Evolutionary conservation across 495 filamentous ascomycete species (phyloP).

Genomic region (Aspergillus egyptiacus): DNA sequence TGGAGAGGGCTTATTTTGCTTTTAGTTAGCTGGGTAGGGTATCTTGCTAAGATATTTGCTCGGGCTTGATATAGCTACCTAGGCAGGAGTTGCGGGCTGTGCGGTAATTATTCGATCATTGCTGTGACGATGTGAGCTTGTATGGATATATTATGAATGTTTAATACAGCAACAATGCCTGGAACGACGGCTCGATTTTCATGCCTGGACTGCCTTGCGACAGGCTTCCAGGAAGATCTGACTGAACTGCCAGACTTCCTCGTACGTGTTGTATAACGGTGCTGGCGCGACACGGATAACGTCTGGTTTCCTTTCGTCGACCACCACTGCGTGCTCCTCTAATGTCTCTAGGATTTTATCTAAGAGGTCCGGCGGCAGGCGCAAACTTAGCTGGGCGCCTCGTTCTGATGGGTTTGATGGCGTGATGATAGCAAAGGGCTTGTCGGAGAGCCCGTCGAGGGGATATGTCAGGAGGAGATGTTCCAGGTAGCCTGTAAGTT

Average conservation of each 20-base stretch:
- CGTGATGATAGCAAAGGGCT: conserved; percentile 73
- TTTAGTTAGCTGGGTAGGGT: no score
- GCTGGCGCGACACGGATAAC: conserved; percentile 90
- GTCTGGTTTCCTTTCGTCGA: conserved; percentile 85
- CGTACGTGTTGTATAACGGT: conserved; percentile 81
- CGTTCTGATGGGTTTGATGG: conserved; percentile 64
- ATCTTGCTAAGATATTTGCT: no score
- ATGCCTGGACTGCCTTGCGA: conserved; percentile 25
- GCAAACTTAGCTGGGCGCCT: conserved; percentile 82
- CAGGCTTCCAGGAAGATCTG: conserved; percentile 43
- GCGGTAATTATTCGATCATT: background rate
- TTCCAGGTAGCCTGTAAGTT: conserved; percentile 77
- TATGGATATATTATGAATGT: background rate
- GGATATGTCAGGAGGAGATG: conserved; percentile 49
- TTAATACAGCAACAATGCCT: background rate
- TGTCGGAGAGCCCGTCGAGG: conserved; percentile 30
- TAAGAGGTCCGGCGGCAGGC: conserved; percentile 60
- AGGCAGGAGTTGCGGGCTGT: background rate
- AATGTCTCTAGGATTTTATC: conserved; percentile 62
- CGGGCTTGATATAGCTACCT: no score
- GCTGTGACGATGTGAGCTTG: background rate
- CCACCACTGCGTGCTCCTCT: conserved; percentile 64
- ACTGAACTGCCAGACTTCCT: conserved; percentile 73
- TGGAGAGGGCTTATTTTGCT: conserved; percentile 61
- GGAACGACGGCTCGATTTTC: background rate